A percentile compares a stretch with the other conserved stretches of the same genome.
Conservation (phyloP, 1,139 yeast genomes). For the Geotrichum reessii region DNA sequence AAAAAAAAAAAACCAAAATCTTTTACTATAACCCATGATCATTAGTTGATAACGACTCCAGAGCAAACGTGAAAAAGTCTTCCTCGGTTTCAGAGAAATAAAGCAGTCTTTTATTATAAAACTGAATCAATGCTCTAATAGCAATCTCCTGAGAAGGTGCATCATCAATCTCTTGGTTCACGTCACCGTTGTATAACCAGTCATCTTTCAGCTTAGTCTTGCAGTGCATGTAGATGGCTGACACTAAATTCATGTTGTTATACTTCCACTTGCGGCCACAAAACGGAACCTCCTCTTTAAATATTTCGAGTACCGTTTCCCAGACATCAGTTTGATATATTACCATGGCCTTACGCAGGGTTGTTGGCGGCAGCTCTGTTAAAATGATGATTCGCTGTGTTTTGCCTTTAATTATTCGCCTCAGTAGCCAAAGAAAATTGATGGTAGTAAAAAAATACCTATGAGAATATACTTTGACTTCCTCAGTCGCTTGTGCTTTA, state of each 20-base stretch:
- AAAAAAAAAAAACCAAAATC: background rate
- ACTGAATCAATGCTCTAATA: constrained; percentile 70
- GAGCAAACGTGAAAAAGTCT: background rate
- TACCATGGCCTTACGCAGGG: constrained; percentile 36
- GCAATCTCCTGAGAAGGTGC: constrained; percentile 87
- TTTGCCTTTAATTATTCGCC: constrained; percentile 36
- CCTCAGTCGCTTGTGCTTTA: constrained; percentile 13
- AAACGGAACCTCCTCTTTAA: constrained; percentile 80
- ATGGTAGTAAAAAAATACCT: constrained; percentile 35
- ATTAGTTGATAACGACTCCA: background rate
- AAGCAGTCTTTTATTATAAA: constrained; percentile 55
- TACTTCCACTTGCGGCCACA: constrained; percentile 94
- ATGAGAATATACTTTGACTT: constrained; percentile 27
- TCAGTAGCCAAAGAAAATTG: constrained; percentile 34
- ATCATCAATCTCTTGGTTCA: constrained; percentile 67
- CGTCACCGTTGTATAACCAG: constrained; percentile 85
- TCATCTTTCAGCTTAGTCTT: constrained; percentile 68
- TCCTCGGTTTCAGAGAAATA: constrained; percentile 24
- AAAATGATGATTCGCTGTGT: constrained; percentile 40
- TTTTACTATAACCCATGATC: background rate
- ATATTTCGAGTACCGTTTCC: constrained; percentile 59
- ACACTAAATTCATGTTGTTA: constrained; percentile 86
- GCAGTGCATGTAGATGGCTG: constrained; percentile 76
- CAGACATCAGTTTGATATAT: constrained; percentile 60
- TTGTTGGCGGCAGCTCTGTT: constrained; percentile 42